Evolutionary conservation across 345 rosid genomes (phyloP).

Genomic region (Camelina laxa): DNA sequence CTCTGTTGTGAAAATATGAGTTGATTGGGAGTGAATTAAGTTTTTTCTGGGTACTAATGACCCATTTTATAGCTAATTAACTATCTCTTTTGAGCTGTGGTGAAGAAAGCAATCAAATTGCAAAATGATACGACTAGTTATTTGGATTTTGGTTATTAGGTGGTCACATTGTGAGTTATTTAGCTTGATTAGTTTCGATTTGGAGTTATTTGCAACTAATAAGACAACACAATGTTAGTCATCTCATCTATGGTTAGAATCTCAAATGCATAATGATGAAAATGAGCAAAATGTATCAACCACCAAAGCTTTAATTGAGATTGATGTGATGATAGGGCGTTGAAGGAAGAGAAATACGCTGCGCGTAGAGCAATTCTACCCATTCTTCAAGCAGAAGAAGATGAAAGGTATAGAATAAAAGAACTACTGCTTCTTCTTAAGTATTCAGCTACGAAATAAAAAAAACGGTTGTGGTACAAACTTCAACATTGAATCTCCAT

Average conservation of each 20-base stretch:
- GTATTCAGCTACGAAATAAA: neutral
- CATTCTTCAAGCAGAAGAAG: slow-evolving; percentile 97
- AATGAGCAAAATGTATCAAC: neutral
- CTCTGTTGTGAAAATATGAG: neutral
- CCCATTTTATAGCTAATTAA: neutral
- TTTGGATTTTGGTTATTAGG: slow-evolving; percentile 2
- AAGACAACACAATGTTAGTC: neutral
- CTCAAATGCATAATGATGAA: neutral
- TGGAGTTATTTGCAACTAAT: neutral
- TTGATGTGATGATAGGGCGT: slow-evolving; percentile 57
- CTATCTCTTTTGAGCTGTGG: slow-evolving; percentile 3
- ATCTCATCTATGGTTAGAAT: neutral
- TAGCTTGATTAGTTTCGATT: neutral
- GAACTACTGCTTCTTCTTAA: too few species aligned
- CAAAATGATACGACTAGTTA: slow-evolving; percentile 2
- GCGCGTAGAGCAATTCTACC: slow-evolving; percentile 88
- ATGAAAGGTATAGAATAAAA: slow-evolving; percentile 62
- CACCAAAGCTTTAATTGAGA: neutral
- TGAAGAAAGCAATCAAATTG: slow-evolving; percentile 19
- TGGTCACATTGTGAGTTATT: neutral
- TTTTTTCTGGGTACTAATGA: neutral
- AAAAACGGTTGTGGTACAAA: neutral
- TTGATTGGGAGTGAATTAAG: neutral
- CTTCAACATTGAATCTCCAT: neutral
- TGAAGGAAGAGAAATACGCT: slow-evolving; percentile 94